Conservation (phyloP, 2,329 filamentous ascomycete genomes). For the Magnaporthiopsis rhizophila region DNA sequence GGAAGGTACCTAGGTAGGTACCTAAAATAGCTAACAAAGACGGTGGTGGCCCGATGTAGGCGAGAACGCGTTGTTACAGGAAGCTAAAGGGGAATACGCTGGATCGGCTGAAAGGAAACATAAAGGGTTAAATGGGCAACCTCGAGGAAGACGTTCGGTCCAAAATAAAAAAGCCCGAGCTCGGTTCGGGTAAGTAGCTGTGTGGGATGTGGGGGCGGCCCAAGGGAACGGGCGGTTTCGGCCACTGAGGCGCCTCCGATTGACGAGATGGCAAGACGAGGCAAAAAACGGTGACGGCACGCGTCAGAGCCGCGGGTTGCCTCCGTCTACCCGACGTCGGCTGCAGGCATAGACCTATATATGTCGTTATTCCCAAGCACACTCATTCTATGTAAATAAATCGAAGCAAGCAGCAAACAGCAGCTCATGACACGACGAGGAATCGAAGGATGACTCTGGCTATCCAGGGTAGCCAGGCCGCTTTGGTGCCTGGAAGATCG, state of each 20-base stretch:
- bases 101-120: not conserved
- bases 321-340: not conserved
- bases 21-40: not conserved
- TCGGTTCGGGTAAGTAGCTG: not conserved
- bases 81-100: not conserved
- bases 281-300: not conserved
- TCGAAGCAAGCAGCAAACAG: too few relatives aligned
- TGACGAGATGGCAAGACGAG: not conserved
- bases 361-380: too few relatives aligned
- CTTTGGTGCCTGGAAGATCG: too few relatives aligned
- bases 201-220: not conserved
- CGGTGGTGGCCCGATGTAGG: not conserved
- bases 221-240: not conserved
- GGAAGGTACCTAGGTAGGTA: too few relatives aligned
- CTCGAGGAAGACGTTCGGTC: not conserved
- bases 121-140: not conserved
- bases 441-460: too few relatives aligned
- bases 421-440: too few relatives aligned
- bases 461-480: too few relatives aligned
- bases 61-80: not conserved
- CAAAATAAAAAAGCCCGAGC: not conserved
- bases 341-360: too few relatives aligned
- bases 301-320: too few relatives aligned
- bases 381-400: too few relatives aligned
- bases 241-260: not conserved